Evolutionary conservation across 768 basidiomycete species (phyloP), one percentile per base, ranked within the genome.

Genomic region (Porpolomopsis calyptriformis): DNA sequence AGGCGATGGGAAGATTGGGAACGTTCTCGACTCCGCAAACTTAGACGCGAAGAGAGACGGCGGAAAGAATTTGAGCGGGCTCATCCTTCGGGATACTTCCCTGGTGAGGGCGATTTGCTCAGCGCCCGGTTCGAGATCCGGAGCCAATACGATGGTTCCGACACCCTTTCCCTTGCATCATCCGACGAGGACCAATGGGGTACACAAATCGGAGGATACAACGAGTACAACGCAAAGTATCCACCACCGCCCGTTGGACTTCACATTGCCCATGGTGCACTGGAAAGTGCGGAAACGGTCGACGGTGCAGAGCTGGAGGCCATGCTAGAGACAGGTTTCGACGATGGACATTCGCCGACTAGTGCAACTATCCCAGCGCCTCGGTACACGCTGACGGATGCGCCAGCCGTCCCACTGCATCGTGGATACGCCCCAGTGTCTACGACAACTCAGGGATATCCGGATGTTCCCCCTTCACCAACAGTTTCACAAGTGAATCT

Each of bases 1-100:
- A 79, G 94, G n/a, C 76, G 94, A 41, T 99, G 96, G 96, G 96
- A 98, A 64, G 94, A 99, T 55, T 99, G 94, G 96, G 96, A 99
- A 59, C 79, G 92, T 19, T 94, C 91, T 20, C 76, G 96, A 36
- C 71, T 98, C 39, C 83, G 94, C 42, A 98, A 97, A 65, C 51
- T 94, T 25, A 80, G 77, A 50, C 80, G 96, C 1, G 93, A 96
- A 57, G 88, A 91, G 55, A 74, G 82, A 53, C 71, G 90, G 47
- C 68, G 83, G 48, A 72, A 70, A 56, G 91, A 97, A 5, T 75
- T 96, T 53, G 91, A 92, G 57, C 77, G 87, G 36, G 62, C 70
- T 26, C 80, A 86, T 60, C 82, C 84, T 24, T 68, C 73, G 12
- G 85, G 86, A 33, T 83, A 80, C 58, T 63, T 73, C 43, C 60